Conservation (phyloP, 441 rosid species). For the Syzygium syzygioides region DNA sequence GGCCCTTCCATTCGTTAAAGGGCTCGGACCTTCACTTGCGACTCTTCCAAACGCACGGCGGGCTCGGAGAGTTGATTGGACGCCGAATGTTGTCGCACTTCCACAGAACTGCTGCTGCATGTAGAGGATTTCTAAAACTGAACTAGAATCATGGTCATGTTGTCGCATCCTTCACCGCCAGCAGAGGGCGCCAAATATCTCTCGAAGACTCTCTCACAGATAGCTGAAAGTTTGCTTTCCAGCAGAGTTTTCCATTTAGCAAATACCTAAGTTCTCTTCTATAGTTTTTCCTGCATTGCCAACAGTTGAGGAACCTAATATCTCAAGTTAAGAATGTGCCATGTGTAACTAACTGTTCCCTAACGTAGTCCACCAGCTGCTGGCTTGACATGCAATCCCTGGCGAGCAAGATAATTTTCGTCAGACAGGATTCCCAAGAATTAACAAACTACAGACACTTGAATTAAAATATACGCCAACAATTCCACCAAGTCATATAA, state of each 20-base stretch:
- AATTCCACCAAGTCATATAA: background rate
- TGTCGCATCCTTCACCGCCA: constrained; percentile 63
- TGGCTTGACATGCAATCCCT: constrained; percentile 79
- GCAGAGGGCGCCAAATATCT: constrained; percentile 49
- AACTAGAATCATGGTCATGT: constrained; percentile 62
- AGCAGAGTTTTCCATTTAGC: constrained; percentile 5
- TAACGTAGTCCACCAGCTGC: constrained; percentile 44
- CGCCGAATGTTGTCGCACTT: constrained; percentile 8
- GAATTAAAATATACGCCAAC: background rate
- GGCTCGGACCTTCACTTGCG: background rate
- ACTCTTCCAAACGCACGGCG: background rate
- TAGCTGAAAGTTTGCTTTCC: constrained; percentile 41
- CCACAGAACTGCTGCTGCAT: constrained; percentile 10
- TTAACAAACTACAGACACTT: background rate
- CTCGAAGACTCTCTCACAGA: constrained; percentile 55
- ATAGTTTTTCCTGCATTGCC: background rate
- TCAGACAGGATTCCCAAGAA: background rate
- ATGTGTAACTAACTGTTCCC: constrained; percentile 35
- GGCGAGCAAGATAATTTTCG: background rate
- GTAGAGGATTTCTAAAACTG: constrained; percentile 33
- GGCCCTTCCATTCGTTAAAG: background rate
- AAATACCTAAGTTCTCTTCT: background rate
- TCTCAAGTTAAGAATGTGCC: constrained; percentile 16
- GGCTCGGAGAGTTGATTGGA: background rate
- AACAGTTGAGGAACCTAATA: constrained; percentile 31